These are phyloP conservation scores for Lachancea fermentati DNA, from an alignment of 805 yeast genomes.

Conservation along the genomic window DNA sequence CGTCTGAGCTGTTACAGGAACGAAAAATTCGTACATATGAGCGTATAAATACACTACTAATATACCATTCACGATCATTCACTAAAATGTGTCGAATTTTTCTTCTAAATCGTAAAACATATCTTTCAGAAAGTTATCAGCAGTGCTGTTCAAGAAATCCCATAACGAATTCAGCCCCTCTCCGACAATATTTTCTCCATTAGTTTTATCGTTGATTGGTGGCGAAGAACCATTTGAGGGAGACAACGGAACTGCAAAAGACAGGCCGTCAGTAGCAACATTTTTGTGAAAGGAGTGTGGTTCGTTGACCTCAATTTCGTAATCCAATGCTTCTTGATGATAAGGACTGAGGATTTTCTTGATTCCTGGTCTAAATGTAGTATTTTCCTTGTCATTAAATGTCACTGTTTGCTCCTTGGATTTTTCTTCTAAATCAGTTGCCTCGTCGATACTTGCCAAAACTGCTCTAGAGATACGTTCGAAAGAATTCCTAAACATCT, in stretches of 20 bases:
- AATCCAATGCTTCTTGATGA: not conserved
- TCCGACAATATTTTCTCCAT: not conserved
- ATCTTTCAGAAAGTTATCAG: slow-evolving; percentile 28
- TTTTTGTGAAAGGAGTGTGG: not conserved
- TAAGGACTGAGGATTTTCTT: not conserved
- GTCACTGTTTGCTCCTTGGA: too few relatives aligned
- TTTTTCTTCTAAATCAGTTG: too few relatives aligned
- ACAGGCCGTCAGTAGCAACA: slow-evolving; percentile 9
- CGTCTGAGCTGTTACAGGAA: not conserved
- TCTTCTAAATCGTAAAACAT: slow-evolving; percentile 30
- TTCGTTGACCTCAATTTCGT: not conserved
- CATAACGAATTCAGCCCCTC: slow-evolving; percentile 12
- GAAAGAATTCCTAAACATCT: slow-evolving; percentile 27
- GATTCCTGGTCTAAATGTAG: too few relatives aligned
- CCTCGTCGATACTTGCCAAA: slow-evolving; percentile 14
- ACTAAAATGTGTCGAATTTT: slow-evolving; percentile 5
- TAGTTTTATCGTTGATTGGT: not conserved
- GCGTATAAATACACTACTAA: too few relatives aligned
- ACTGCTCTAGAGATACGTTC: slow-evolving; percentile 24
- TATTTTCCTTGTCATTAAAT: too few relatives aligned
- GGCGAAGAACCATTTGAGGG: slow-evolving; percentile 6
- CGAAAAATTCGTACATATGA: too few relatives aligned
- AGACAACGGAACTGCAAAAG: slow-evolving; percentile 6
- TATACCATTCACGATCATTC: not conserved
- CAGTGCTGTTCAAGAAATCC: slow-evolving; percentile 31